Evolutionary conservation across 192 early-diverging fungal species (phyloP), one percentile per base, ranked within the genome.

Genomic region (Powellomyces hirtus): DNA sequence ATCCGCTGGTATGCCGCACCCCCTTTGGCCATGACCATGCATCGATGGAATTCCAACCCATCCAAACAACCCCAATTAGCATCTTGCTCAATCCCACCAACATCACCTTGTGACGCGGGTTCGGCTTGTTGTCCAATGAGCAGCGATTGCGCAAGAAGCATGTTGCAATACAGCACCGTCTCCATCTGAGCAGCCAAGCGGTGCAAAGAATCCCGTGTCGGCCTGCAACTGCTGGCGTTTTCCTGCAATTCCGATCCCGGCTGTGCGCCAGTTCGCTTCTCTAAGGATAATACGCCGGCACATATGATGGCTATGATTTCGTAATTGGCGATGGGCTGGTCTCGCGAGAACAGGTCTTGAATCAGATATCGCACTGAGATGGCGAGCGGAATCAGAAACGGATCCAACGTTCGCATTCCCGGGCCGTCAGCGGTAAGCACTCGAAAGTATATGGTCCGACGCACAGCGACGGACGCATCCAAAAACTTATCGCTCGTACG

Each of bases 11-110:
- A 10, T 7, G 46, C 5, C 14, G 64, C 70, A 24, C 70, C 70
- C 18, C 70, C 70, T 31, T 57, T 68, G 30, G 70, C 64, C 46
- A 68, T 1, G 0, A 26, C 34, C 42, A 72, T 65, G 49, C 70
- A 72, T 22, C 65, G 65, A 49, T 72, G 70, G 26, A 72, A 68
- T 42, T 67, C 65, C 20, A 20, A 22, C 16, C 64, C 64, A 26
- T 68, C 57, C 8, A 72, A n/a, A 36, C 64, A 72, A 18, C 16
- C 42, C 64, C 64, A 68, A 27, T 68, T 27, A 4, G 38, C 18
- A 27, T 68, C 56, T 2, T 56, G 1, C 3, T 34, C 10, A 7
- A 8, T 8, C 24, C 26, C 13, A 7, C 16, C 16, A 24, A 8
- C 51, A 7, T 53, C 51, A n/a, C n/a, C n/a, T n/a, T n/a, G n/a